These are phyloP conservation scores for Mrakiaceae sp. DNA, from an alignment of 1,284 basidiomycete genomes.

Conservation along the genomic window DNA sequence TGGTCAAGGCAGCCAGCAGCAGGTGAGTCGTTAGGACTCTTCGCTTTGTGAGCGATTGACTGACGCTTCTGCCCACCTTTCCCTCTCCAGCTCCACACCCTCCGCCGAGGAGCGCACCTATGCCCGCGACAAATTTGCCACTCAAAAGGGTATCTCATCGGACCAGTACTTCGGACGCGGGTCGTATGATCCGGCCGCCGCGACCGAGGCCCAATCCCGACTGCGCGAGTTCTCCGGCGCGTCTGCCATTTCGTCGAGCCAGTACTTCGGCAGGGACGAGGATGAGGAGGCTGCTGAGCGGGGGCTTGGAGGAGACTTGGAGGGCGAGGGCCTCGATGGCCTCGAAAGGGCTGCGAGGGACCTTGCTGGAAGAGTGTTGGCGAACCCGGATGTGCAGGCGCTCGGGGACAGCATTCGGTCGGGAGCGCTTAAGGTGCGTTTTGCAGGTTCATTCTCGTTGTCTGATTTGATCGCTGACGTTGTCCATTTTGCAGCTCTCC, in stretches of 20 bases:
- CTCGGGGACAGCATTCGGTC: constrained; percentile 68
- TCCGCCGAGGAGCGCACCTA: constrained; percentile 58
- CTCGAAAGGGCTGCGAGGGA: constrained; percentile 72
- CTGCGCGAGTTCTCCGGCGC: constrained; percentile 82
- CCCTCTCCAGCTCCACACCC: constrained; percentile 23
- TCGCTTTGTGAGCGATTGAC: neutral
- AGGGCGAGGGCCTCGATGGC: constrained; percentile 44
- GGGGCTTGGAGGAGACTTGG: constrained; percentile 38
- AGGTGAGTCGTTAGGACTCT: constrained; percentile 34
- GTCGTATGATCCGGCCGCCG: constrained; percentile 64
- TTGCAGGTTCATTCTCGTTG: neutral
- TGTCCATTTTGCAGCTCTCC: constrained; percentile 43
- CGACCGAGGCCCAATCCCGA: constrained; percentile 67
- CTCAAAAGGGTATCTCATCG: constrained; percentile 86
- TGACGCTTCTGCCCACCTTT: constrained; percentile 21
- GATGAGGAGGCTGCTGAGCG: constrained; percentile 50
- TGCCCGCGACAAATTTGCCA: constrained; percentile 82
- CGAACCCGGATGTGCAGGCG: constrained; percentile 84
- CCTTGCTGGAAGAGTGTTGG: constrained; percentile 61
- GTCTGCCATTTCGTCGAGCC: constrained; percentile 85
- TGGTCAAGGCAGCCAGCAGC: constrained; percentile 38
- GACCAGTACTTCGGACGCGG: constrained; percentile 96
- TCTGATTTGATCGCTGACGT: neutral
- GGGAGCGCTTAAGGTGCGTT: constrained; percentile 71
- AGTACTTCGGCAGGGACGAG: constrained; percentile 89